phyloP scores from a whole-genome alignment of 805 yeast species.

The Sugiyamaella mastotermitis region DNA sequence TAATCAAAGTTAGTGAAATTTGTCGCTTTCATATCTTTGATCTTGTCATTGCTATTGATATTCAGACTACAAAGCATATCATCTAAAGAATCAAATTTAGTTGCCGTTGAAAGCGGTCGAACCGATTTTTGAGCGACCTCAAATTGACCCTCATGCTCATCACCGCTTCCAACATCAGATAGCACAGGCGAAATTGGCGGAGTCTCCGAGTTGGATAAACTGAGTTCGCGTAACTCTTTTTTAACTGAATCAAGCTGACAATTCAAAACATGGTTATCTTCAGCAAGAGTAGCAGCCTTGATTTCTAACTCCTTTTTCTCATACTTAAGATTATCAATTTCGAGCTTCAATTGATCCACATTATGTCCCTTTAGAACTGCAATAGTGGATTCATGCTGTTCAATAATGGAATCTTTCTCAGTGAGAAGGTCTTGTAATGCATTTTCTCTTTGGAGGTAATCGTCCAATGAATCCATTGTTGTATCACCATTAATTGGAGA shows the following conservation, averaged over 20 bases:
- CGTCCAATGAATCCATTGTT: constrained; percentile 11
- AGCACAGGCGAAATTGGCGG: constrained; percentile 2
- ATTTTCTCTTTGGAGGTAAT: constrained; percentile 26
- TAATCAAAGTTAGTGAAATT: neutral
- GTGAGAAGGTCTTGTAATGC: constrained; percentile 28
- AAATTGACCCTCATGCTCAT: neutral
- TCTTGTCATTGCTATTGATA: neutral
- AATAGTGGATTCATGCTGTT: constrained; percentile 16
- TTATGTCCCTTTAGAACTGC: constrained; percentile 16
- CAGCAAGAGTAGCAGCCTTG: constrained; percentile 12
- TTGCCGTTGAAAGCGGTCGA: neutral
- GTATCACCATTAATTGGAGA: neutral
- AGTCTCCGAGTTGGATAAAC: neutral
- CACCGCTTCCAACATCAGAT: neutral
- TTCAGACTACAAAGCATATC: no score
- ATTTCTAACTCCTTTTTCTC: constrained; percentile 22
- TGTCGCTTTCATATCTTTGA: neutral
- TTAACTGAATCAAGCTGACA: constrained; percentile 13
- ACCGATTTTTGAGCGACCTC: constrained; percentile 1
- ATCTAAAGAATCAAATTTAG: no score
- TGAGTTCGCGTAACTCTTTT: constrained; percentile 9
- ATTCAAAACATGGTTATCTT: constrained; percentile 16
- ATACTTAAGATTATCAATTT: constrained; percentile 17
- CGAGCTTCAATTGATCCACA: constrained; percentile 12
- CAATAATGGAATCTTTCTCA: constrained; percentile 23